These are phyloP conservation scores for Willaertia magna DNA, from an alignment of 208 protist species.

Conservation along the genomic window DNA sequence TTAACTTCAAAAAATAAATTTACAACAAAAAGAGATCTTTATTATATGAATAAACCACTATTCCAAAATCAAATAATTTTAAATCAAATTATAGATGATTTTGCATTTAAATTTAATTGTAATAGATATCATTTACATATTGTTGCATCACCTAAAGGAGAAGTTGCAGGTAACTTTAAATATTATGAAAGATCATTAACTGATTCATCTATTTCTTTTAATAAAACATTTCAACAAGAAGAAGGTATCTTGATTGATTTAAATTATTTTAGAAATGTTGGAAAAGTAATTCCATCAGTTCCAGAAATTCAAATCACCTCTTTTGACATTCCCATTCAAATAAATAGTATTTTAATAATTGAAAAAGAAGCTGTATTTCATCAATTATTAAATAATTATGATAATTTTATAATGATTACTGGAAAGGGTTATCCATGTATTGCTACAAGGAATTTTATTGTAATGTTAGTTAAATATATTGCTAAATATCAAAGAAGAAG, in stretches of 20 bases:
- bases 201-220: not conserved
- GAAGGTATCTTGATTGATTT: not conserved
- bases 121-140: not conserved
- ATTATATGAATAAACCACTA: not conserved
- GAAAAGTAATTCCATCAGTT: not conserved
- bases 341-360: not conserved
- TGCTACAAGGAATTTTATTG: not conserved
- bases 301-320: not conserved
- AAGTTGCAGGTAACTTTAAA: not conserved
- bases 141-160: not conserved
- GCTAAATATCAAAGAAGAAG: not conserved
- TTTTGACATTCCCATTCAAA: not conserved
- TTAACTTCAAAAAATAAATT: too few species aligned
- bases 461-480: not conserved
- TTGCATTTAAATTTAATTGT: not conserved
- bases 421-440: not conserved
- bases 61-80: not conserved
- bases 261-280: not conserved
- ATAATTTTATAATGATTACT: not conserved
- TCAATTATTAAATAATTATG: not conserved
- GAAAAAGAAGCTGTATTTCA: not conserved
- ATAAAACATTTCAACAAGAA: too few species aligned
- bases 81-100: not conserved
- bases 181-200: not conserved
- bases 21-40: not conserved